Base-by-base conservation (phyloP, 2,329 filamentous ascomycete genomes). In the Fusarium buxicola region DNA sequence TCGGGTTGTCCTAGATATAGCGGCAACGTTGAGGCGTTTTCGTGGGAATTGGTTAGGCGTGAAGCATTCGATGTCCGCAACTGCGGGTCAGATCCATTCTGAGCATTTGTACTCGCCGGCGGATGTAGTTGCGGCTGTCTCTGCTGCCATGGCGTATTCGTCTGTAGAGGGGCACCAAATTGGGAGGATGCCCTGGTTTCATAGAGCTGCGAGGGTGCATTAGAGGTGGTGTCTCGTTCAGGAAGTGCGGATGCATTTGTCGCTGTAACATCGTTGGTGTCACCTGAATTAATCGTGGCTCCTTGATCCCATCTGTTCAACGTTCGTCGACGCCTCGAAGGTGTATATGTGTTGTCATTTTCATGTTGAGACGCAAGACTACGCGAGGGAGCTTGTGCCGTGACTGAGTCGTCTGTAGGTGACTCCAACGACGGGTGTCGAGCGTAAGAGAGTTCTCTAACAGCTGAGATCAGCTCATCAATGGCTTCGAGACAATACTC, bases 401-500 rank as follows among this genome's bases (percentile, higher is more conserved):
- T 60, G 9, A 60, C 39, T 7, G 60, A 53, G 13, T 36, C 50
- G 11, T 64, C 58, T 3, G 27, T 38, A 3, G 63, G 63, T 5
- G 67, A 60, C 3, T 69, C 65, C 7, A 58, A 58, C 2, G 47
- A 38, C 3, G 57, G 35, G 3, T 43, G 34, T 0, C 47, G 58
- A 4, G 63, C 43, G 12, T 61, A 55, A 2, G 70, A 67, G 0
- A 72, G 32, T 6, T 75, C 73, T 46, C 70, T 58, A 0, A 75
- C 69, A 0, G 71, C 69, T 0, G 68, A 73, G 1, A 70, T 73
- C 4, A 75, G 52, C 11, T 75, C 73, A 9, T 75, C 73, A 6
- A 75, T 70, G 2, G 73, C 73, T 1, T 69, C 69, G 0, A 75
- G 55, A 7, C 73, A 75, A 27, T 75, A 75, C 27, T 75, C 73